Percentiles rank a stretch among this genome's conserved stretches.
Evolutionary conservation across 176 grass and related monocot species (phyloP).

Genomic region (Phoenix roebelenii): DNA sequence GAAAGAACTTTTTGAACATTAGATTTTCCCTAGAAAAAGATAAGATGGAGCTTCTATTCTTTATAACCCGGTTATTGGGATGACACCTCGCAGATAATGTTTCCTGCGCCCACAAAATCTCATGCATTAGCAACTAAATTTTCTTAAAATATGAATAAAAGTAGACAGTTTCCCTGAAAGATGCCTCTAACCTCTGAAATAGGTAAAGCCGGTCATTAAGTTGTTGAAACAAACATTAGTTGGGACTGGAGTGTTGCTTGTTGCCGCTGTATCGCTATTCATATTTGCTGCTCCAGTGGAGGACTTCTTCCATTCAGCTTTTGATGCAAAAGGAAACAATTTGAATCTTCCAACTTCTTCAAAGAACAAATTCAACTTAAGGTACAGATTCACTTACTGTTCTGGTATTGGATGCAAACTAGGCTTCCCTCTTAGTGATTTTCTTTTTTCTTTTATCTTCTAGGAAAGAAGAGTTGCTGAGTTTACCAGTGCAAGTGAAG

Average conservation of each 20-base stretch:
- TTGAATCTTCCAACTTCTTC: slow-evolving; percentile 22
- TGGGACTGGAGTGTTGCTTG: slow-evolving; percentile 72
- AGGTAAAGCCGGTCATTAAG: slow-evolving; percentile 95
- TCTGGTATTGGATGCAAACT: not conserved
- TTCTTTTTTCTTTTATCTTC: not conserved
- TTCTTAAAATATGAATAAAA: too few species aligned
- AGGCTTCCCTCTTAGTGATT: too few species aligned
- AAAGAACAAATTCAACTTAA: slow-evolving; percentile 49
- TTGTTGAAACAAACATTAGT: slow-evolving; percentile 90
- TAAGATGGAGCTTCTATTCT: too few species aligned
- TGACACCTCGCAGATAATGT: too few species aligned
- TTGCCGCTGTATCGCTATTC: slow-evolving; percentile 58
- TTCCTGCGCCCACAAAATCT: too few species aligned
- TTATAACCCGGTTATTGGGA: too few species aligned
- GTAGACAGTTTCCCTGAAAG: not conserved
- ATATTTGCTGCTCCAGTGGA: slow-evolving; percentile 54
- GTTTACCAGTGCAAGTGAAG: slow-evolving; percentile 70
- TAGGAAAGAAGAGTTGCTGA: slow-evolving; percentile 75
- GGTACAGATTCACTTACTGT: slow-evolving; percentile 18
- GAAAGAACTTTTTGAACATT: too few species aligned
- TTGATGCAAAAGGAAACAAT: slow-evolving; percentile 20
- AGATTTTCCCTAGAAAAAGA: too few species aligned
- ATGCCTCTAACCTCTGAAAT: not conserved
- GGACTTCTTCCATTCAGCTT: slow-evolving; percentile 51
- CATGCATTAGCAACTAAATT: too few species aligned